Evolutionary conservation across 306 rosid genomes (phyloP), one percentile per base, ranked within the genome.

Genomic region (Cicer bijugum): DNA sequence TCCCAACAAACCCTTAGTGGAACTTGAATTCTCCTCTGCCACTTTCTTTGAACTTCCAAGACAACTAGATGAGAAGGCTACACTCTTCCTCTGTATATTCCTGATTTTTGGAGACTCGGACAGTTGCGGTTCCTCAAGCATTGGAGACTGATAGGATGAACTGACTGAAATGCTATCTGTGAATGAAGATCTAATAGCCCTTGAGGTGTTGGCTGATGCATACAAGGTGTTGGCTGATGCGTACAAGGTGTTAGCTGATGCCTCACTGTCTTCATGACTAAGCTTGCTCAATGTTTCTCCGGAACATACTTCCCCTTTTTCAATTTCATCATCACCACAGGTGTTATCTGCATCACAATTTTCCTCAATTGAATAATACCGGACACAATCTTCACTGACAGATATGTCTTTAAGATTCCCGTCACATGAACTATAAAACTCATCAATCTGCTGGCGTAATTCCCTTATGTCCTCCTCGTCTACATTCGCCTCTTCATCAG

Each of bases 71-170:
- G 96, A 80, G 61, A 88, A 64, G 39, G 79, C 80, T 81, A 86
- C 65, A 56, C 98, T 91, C 79, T 86, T 89, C 84, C 92, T 87
- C 50, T 76, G 89, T 57, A 78, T 46, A 67, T 87, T 94, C 70
- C 90, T 87, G 63, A 94, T 69, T 84, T 88, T 94, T 20, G 99
- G 99, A 80, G 99, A 94, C 84, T 94, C 99, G 0, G 97, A 84
- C 81, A 90, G 51, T 15, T 70, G 79, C 45, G 97, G 99, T 74
- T 85, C 97, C 81, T 88, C 92, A 37, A 91, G 84, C 64, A 82
- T 78, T 42, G 91, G 86, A 65, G 92, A 81, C 80, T 38, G 84
- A 58, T 78, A 17, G 50, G 82, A 53, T 66, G 91, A 84, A 55
- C 84, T 84, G 71, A 94, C 83, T n/a, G 95, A 91, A 79, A 88